phyloP scores from a whole-genome alignment of 441 rosid species.

The Croton laevigatus region DNA sequence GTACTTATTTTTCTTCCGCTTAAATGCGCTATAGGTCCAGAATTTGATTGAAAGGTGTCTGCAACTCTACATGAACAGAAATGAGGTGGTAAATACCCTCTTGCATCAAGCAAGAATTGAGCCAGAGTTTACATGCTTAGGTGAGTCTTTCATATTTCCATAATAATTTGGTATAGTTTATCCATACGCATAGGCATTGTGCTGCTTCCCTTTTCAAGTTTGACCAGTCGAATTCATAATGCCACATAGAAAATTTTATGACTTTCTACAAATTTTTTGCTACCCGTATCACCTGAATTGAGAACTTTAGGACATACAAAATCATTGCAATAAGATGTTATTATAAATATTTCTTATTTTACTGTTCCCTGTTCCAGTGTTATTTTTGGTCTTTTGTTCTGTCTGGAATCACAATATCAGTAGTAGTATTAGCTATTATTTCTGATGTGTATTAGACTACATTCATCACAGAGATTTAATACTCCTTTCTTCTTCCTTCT shows the following conservation, averaged over 20 bases:
- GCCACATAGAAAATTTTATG: neutral
- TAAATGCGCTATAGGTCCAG: slow-evolving; percentile 51
- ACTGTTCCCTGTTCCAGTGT: neutral
- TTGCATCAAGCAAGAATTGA: slow-evolving; percentile 70
- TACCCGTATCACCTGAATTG: neutral
- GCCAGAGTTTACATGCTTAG: slow-evolving; percentile 28
- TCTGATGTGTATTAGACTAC: neutral
- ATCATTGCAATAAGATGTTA: neutral
- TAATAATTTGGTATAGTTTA: neutral
- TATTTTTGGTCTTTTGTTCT: neutral
- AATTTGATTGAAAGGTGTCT: slow-evolving; percentile 85
- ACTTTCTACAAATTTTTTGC: neutral
- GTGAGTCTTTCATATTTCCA: slow-evolving; percentile 10
- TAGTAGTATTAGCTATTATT: neutral
- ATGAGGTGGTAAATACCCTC: slow-evolving; percentile 77
- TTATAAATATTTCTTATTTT: neutral
- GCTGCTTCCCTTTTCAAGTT: neutral
- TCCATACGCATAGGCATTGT: neutral
- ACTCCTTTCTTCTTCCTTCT: neutral
- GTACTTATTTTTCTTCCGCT: neutral
- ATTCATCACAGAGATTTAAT: neutral
- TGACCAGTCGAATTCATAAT: neutral
- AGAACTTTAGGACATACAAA: neutral
- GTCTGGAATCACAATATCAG: neutral
- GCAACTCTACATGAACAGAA: slow-evolving; percentile 77